A percentile compares a stretch with the other conserved stretches of the same genome.
Evolutionary conservation across 2,329 filamentous ascomycete species (phyloP).

Genomic region (Cladobotryum mycophilum): DNA sequence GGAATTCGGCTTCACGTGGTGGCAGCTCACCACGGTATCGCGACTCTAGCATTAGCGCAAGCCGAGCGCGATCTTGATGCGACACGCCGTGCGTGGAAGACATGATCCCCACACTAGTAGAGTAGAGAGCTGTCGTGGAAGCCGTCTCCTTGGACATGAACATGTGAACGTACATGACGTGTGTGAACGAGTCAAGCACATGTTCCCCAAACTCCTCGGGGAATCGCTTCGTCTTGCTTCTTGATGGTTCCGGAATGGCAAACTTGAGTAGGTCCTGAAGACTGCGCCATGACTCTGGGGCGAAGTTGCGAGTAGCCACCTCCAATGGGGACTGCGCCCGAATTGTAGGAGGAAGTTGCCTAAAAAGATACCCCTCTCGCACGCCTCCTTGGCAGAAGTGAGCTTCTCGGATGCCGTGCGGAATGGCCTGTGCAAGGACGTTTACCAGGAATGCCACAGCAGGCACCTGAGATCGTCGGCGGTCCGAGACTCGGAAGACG

Average conservation of each 20-base stretch:
- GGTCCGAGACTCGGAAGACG: conserved; percentile 57
- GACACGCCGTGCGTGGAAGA: conserved; percentile 55
- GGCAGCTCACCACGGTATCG: conserved; percentile 58
- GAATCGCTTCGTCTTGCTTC: conserved; percentile 19
- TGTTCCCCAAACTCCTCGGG: conserved; percentile 37
- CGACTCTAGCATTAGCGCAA: conserved; percentile 58
- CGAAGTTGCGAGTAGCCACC: conserved; percentile 51
- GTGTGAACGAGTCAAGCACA: conserved; percentile 50
- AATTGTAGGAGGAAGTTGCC: conserved; percentile 39
- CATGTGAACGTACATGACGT: conserved; percentile 50
- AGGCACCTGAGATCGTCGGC: conserved; percentile 59
- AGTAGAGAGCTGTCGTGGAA: conserved; percentile 54
- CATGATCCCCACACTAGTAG: conserved; percentile 57
- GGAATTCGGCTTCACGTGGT: conserved; percentile 50
- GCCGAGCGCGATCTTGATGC: conserved; percentile 53
- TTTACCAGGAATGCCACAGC: conserved; percentile 61
- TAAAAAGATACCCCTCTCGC: conserved; percentile 59
- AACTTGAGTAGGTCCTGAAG: conserved; percentile 43
- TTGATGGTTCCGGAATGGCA: conserved; percentile 36
- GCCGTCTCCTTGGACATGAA: conserved; percentile 46
- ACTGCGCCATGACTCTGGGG: conserved; percentile 37
- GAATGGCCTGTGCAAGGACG: conserved; percentile 55
- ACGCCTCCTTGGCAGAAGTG: conserved; percentile 68
- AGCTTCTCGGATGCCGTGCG: conserved; percentile 51
- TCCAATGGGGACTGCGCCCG: conserved; percentile 51